phyloP scores from a whole-genome alignment of 2,329 filamentous ascomycete genomes.

The Talaromyces sp. region DNA sequence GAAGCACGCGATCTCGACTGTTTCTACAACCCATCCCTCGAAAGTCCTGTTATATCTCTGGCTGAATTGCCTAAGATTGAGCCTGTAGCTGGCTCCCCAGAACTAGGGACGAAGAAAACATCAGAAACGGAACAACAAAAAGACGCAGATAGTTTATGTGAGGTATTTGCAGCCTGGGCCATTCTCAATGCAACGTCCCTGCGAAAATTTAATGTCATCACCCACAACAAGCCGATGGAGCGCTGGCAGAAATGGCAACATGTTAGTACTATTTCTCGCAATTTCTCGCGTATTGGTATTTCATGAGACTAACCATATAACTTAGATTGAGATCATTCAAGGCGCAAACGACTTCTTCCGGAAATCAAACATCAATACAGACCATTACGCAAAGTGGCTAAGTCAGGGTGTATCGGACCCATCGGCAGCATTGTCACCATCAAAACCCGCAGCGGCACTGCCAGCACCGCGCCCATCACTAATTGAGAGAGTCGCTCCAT shows the following conservation, averaged over 20 bases:
- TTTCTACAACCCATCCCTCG: constrained; percentile 20
- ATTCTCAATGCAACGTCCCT: constrained; percentile 29
- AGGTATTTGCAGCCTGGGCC: constrained; percentile 37
- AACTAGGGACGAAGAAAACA: constrained; percentile 19
- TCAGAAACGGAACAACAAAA: constrained; percentile 23
- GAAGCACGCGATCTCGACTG: constrained; percentile 20
- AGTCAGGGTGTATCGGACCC: not conserved
- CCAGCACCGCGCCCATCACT: not conserved
- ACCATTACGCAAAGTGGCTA: constrained; percentile 9
- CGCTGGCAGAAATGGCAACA: constrained; percentile 31
- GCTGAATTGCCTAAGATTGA: constrained; percentile 18
- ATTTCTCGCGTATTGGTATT: not conserved
- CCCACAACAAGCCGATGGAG: constrained; percentile 19
- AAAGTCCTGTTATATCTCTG: constrained; percentile 28
- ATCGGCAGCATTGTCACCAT: not conserved
- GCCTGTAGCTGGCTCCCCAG: constrained; percentile 18
- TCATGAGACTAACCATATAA: not conserved
- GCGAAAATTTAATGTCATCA: constrained; percentile 30
- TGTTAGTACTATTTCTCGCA: constrained; percentile 15
- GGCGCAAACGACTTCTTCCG: constrained; percentile 10
- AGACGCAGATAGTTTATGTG: constrained; percentile 32
- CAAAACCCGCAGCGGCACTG: not conserved
- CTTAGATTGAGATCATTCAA: constrained; percentile 8
- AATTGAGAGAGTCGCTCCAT: no score
- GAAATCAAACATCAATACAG: constrained; percentile 8